Percentiles rank a stretch among this genome's conserved stretches.
Conservation (phyloP, 768 basidiomycete genomes). For the Rhodocollybia butyracea region DNA sequence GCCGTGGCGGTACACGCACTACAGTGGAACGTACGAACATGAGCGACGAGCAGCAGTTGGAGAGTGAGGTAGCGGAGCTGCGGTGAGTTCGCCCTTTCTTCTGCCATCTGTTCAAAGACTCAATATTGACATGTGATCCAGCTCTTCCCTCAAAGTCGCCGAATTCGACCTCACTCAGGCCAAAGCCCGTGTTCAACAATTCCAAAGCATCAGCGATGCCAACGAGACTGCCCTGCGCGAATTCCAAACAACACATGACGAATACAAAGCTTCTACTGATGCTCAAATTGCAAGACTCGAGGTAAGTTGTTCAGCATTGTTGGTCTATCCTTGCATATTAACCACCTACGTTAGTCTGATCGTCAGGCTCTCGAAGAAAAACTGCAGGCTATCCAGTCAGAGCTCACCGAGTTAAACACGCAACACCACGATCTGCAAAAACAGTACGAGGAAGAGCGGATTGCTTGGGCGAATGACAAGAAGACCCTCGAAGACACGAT, state of each 20-base stretch:
- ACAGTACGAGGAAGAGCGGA: conserved; percentile 64
- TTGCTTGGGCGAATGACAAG: conserved; percentile 75
- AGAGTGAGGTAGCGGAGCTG: conserved; percentile 82
- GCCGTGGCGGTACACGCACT: conserved; percentile 39
- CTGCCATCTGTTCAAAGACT: background rate
- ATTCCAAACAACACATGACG: conserved; percentile 71
- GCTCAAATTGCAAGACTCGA: conserved; percentile 63
- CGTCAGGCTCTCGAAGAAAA: conserved; percentile 60
- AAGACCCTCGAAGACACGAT: conserved; percentile 80
- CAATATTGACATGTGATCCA: conserved; percentile 21
- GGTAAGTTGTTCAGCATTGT: conserved; percentile 36
- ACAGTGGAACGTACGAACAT: conserved; percentile 22
- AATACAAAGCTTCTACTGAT: conserved; percentile 74
- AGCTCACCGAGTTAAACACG: conserved; percentile 43
- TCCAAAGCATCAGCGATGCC: conserved; percentile 81
- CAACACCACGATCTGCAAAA: conserved; percentile 60
- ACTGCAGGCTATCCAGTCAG: conserved; percentile 49
- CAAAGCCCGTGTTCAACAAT: conserved; percentile 74
- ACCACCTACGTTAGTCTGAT: no score
- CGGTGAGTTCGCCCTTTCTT: conserved; percentile 41
- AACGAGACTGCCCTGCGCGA: conserved; percentile 74
- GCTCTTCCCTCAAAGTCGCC: conserved; percentile 71
- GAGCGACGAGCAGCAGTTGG: conserved; percentile 73
- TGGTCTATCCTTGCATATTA: background rate
- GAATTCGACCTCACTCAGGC: conserved; percentile 75